phyloP scores from a whole-genome alignment of 345 rosid genomes.

The Brassica nigra region DNA sequence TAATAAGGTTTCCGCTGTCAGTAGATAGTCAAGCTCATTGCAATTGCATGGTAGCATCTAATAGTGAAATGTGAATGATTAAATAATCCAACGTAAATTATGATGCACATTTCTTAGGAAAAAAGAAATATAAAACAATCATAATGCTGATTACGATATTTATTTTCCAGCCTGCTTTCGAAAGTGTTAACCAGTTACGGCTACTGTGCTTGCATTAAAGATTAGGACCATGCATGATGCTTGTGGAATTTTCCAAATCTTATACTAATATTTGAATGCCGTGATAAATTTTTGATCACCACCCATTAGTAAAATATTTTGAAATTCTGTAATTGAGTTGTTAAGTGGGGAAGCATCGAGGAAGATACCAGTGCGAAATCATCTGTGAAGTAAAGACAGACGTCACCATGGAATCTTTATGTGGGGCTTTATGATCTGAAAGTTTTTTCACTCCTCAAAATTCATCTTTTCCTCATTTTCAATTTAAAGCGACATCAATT shows the following conservation, averaged over 20 bases:
- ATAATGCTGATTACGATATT: background rate
- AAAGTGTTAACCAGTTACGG: background rate
- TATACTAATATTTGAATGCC: background rate
- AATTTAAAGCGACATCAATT: background rate
- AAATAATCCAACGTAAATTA: background rate
- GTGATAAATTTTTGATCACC: background rate
- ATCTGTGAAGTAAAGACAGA: constrained; percentile 5
- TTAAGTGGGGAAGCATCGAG: constrained; percentile 17
- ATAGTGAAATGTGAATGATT: background rate
- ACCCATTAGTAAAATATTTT: background rate
- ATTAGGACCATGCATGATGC: constrained; percentile 5
- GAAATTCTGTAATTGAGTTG: background rate
- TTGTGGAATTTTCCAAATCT: background rate
- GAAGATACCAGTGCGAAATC: constrained; percentile 33
- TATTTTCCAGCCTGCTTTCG: background rate
- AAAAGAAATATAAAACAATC: background rate
- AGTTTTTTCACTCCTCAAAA: background rate
- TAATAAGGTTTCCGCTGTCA: background rate
- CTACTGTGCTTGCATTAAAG: constrained; percentile 5
- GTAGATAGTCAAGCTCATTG: background rate
- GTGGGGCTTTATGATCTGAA: constrained; percentile 21
- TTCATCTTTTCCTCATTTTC: background rate
- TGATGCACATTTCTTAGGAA: background rate
- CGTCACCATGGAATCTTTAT: constrained; percentile 29
- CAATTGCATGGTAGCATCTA: background rate